Conservation (phyloP, 805 yeast genomes). For the Metschnikowia orientalis region DNA sequence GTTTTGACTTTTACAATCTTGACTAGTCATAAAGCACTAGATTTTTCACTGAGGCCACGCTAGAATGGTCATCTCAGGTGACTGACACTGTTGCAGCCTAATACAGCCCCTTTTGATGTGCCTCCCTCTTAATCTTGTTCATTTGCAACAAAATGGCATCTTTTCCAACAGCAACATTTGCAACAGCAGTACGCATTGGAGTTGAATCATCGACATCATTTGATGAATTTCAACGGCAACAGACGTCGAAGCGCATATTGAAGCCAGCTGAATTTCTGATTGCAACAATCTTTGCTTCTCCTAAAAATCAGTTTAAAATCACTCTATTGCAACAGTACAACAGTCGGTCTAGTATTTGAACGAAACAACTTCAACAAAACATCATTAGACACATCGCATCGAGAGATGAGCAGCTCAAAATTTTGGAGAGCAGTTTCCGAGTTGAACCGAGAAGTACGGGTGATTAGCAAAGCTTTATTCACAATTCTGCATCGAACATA, state of each 20-base stretch:
- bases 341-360: conserved; percentile 70
- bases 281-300: conserved; percentile 74
- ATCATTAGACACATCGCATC: conserved; percentile 70
- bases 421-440: conserved; percentile 68
- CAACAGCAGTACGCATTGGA: conserved; percentile 63
- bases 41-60: conserved; percentile 18
- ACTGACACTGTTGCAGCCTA: conserved; percentile 28
- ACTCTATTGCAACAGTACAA: conserved; percentile 86
- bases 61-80: conserved; percentile 46
- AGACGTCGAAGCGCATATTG: conserved; percentile 63
- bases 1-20: conserved; percentile 47
- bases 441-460: conserved; percentile 86
- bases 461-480: conserved; percentile 84
- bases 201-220: conserved; percentile 60
- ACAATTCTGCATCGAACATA: conserved; percentile 87
- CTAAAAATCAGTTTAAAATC: conserved; percentile 79
- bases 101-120: too few relatives aligned
- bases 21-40: too few relatives aligned
- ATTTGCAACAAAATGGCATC: conserved; percentile 53
- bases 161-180: conserved; percentile 48
- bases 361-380: conserved; percentile 54
- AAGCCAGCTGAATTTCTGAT: conserved; percentile 74
- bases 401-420: conserved; percentile 65
- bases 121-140: conserved; percentile 36
- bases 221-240: conserved; percentile 68